A percentile compares a stretch with the other conserved stretches of the same genome.
phyloP scores from a whole-genome alignment of 1,284 basidiomycete genomes.

The Cutaneotrichosporon sp. region DNA sequence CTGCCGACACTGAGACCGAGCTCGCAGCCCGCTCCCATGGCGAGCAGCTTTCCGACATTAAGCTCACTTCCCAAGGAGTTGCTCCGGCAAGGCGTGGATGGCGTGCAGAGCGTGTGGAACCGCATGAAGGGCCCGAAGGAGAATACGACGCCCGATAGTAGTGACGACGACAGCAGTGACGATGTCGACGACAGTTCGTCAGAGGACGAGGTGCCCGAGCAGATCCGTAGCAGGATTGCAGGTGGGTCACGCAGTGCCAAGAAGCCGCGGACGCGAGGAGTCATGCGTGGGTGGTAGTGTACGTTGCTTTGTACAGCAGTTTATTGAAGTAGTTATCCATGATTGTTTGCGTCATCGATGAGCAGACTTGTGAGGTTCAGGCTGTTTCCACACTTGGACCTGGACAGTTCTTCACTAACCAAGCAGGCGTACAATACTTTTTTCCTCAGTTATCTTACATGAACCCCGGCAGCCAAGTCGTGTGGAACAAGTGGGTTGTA shows the following conservation, averaged over 20 bases:
- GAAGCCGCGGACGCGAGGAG: background rate
- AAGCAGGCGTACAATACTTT: too few species aligned
- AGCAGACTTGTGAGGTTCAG: background rate
- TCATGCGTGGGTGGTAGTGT: constrained; percentile 9
- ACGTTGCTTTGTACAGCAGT: background rate
- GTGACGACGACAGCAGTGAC: constrained; percentile 10
- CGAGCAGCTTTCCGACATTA: background rate
- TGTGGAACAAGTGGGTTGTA: too few species aligned
- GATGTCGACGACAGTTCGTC: constrained; percentile 2
- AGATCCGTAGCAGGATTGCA: background rate
- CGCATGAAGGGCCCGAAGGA: constrained; percentile 3
- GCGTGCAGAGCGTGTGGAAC: constrained; percentile 13
- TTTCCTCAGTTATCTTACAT: too few species aligned
- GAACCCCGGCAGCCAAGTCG: too few species aligned
- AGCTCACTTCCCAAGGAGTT: constrained; percentile 19
- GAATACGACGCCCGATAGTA: background rate
- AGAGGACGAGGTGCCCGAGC: constrained; percentile 8
- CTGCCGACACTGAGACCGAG: constrained; percentile 2
- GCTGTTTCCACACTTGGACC: background rate
- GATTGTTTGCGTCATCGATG: background rate
- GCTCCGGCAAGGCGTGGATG: constrained; percentile 15
- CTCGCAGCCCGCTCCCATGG: background rate
- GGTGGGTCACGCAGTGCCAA: background rate
- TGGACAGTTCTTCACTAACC: too few species aligned
- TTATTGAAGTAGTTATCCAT: background rate